A percentile compares a stretch with the other conserved stretches of the same genome.
Conservation (phyloP, 352 stramenopile genomes). For the Globisporangium viniferum region DNA sequence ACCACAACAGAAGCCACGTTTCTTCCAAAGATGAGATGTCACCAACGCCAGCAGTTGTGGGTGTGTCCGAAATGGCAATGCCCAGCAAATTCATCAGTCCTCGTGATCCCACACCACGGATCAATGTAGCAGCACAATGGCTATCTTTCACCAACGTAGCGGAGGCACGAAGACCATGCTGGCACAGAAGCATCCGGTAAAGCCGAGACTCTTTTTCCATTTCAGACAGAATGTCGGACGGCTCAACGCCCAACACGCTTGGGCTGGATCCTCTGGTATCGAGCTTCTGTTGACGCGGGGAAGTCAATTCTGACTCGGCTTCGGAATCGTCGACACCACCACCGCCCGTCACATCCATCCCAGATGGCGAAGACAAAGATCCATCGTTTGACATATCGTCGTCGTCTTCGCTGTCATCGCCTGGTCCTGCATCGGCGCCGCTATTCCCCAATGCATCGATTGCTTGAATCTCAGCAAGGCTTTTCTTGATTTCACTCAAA, state of each 20-base stretch:
- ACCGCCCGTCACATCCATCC: conserved; percentile 46
- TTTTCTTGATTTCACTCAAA: conserved; percentile 74
- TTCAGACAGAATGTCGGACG: conserved; percentile 51
- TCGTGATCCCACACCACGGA: conserved; percentile 44
- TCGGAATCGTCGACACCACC: conserved; percentile 56
- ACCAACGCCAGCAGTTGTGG: conserved; percentile 55
- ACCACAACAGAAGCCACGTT: conserved; percentile 77
- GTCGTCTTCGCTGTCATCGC: conserved; percentile 75
- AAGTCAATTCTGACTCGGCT: conserved; percentile 42
- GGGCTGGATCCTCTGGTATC: neutral
- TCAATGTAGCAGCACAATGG: conserved; percentile 60
- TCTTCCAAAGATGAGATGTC: conserved; percentile 79
- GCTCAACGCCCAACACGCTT: conserved; percentile 26
- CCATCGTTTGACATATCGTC: conserved; percentile 87
- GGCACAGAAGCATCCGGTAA: conserved; percentile 71
- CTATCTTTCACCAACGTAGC: conserved; percentile 71
- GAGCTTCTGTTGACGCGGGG: conserved; percentile 26
- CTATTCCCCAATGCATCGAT: conserved; percentile 36
- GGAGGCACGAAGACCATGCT: conserved; percentile 70
- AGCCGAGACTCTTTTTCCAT: conserved; percentile 79
- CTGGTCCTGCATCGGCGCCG: conserved; percentile 27
- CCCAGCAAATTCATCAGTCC: conserved; percentile 65
- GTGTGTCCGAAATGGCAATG: conserved; percentile 72
- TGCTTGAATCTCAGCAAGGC: conserved; percentile 51
- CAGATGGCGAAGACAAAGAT: conserved; percentile 62